Base-by-base conservation (phyloP, 2,329 filamentous ascomycete genomes). In the Arthrobotrys sphaeroides region DNA sequence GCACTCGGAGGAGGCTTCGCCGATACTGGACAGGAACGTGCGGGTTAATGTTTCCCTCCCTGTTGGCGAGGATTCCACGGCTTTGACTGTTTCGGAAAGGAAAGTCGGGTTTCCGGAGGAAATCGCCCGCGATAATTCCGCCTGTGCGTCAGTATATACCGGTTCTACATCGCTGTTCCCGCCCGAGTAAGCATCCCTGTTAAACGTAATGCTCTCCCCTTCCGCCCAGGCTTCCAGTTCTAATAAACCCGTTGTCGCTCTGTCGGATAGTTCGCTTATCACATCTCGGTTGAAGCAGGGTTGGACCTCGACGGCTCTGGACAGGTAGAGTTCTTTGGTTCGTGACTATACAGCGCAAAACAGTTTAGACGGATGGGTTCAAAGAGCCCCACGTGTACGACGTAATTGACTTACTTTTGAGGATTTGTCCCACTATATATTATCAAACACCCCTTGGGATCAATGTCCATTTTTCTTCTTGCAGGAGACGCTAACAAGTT, bases 231-330 rank as follows among this genome's bases (percentile, higher is more conserved):
- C 95, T 62, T 94, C 94, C 51, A 98, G 89, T 81, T 98, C 95
- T 79, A 98, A 90, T 38, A 97, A 85, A 79, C 93, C 96, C n/a
- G 93, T 97, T 0, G 95, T 98, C 6, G 95, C 95, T 84, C 97
- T 93, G 79, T 99, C 95, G 3, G 95, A 97, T 9, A 99, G 87
- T 81, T 96, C 94, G 83, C 94, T 96, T 81, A 99, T 96, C 79
- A 98, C 93, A 78, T 96, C 92, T 49, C 94, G 90, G 83, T 99
- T 98, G 87, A 98, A 99, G 83, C 96, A 98, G 5, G 95, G 95
- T 81, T 98, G 95, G 5, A 98, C 94, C 83, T 99, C 95, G 77
- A 99, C 94, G 6, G 95, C 95, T 74, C 95, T 88, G 7, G 96
- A 96, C 36, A 99, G 89, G 82, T 98, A 99, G 42, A 98, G 88